Conservation (phyloP, 139 green algal genomes). For the Micractinium sp. region DNA sequence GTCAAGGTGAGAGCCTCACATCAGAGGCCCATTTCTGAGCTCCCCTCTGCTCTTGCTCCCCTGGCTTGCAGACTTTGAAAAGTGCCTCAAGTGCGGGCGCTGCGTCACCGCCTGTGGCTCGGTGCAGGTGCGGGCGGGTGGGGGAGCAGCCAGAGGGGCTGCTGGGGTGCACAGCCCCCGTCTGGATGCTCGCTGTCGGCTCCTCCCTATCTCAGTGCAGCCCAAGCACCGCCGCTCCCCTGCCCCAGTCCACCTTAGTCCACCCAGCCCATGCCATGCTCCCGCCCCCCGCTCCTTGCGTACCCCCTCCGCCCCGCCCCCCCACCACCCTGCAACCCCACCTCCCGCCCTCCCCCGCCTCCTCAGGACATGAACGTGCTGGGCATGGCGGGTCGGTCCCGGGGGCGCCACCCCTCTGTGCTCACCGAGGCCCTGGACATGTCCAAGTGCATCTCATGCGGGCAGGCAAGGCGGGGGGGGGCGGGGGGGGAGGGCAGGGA, state of each 20-base stretch:
- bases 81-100: slow-evolving; percentile 62
- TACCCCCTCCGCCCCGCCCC: too few species aligned
- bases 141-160: neutral
- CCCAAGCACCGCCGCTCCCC: too few species aligned
- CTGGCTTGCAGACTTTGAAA: slow-evolving; percentile 44
- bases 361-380: slow-evolving; percentile 63
- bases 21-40: too few species aligned
- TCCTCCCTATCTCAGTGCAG: neutral
- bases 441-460: slow-evolving; percentile 55
- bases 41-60: too few species aligned
- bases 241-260: too few species aligned
- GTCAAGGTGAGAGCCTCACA: neutral
- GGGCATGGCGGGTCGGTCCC: slow-evolving; percentile 43
- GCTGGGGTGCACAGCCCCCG: neutral
- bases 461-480: neutral
- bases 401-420: slow-evolving; percentile 51
- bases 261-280: too few species aligned
- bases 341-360: neutral
- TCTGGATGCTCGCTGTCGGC: neutral
- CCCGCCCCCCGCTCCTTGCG: too few species aligned
- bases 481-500: neutral
- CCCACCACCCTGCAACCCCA: neutral
- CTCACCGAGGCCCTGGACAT: slow-evolving; percentile 17
- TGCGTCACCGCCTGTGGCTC: slow-evolving; percentile 51
- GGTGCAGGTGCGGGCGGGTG: slow-evolving; percentile 1